Evolutionary conservation across 345 rosid species (phyloP).

Genomic region (Excoecaria agallocha): DNA sequence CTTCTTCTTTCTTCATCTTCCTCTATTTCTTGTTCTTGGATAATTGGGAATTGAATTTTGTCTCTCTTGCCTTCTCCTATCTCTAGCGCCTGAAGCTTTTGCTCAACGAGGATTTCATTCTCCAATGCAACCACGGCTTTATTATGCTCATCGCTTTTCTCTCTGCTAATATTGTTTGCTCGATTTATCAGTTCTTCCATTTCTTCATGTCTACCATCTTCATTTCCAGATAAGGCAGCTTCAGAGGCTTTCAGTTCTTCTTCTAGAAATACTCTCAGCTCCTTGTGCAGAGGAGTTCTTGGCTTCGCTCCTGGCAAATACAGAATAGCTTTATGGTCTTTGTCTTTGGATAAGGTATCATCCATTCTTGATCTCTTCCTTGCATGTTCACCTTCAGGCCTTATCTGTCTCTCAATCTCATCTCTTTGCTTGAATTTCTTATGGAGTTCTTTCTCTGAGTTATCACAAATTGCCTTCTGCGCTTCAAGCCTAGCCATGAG

Average conservation of each 20-base stretch:
- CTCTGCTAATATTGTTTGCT: conserved; percentile 22
- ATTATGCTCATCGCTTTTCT: conserved; percentile 31
- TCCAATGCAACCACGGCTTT: conserved; percentile 36
- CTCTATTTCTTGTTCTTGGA: conserved; percentile 44
- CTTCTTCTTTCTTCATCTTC: conserved; percentile 79
- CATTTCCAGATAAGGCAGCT: conserved; percentile 33
- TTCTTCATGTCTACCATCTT: conserved; percentile 37
- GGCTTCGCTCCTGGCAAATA: conserved; percentile 64
- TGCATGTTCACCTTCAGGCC: conserved; percentile 70
- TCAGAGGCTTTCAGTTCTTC: conserved; percentile 61
- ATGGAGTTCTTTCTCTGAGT: conserved; percentile 85
- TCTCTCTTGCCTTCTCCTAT: conserved; percentile 43
- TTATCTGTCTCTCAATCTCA: conserved; percentile 69
- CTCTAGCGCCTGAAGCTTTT: conserved; percentile 41
- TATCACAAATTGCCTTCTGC: conserved; percentile 83
- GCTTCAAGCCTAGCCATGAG: conserved; percentile 93
- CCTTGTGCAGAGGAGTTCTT: conserved; percentile 53
- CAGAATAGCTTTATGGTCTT: conserved; percentile 45
- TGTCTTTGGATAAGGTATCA: conserved; percentile 46
- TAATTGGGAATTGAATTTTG: conserved; percentile 28
- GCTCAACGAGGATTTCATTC: conserved; percentile 29
- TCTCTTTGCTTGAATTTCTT: conserved; percentile 77
- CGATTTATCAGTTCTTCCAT: conserved; percentile 31
- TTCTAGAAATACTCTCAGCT: conserved; percentile 61
- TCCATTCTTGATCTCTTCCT: conserved; percentile 80